These are phyloP conservation scores for Pyrus betulifolia DNA, from an alignment of 306 rosid species.

Conservation along the genomic window DNA sequence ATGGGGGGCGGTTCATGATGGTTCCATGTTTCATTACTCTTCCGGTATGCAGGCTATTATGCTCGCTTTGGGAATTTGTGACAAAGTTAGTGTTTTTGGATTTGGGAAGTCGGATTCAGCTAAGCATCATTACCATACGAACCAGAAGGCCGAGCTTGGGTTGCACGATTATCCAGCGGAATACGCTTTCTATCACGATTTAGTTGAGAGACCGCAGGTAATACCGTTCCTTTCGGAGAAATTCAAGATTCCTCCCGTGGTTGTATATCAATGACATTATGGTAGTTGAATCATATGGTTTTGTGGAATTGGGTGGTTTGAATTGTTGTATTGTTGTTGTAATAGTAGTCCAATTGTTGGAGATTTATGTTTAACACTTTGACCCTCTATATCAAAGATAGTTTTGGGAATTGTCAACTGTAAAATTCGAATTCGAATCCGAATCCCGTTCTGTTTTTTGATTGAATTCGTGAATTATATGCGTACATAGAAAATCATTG, in stretches of 20 bases:
- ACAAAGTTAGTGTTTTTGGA: slow-evolving; percentile 71
- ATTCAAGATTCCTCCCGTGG: slow-evolving; percentile 75
- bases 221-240: slow-evolving; percentile 65
- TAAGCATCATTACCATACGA: slow-evolving; percentile 89
- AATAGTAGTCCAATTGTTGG: background rate
- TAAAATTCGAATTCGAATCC: slow-evolving; percentile 31
- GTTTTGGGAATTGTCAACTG: slow-evolving; percentile 37
- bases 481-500: background rate
- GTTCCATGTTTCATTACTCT: slow-evolving; percentile 71
- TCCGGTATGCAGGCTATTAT: slow-evolving; percentile 97
- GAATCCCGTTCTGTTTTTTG: background rate
- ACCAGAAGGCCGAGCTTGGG: slow-evolving; percentile 82
- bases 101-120: slow-evolving; percentile 76
- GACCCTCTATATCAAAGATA: slow-evolving; percentile 35
- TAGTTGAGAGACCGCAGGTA: slow-evolving; percentile 42
- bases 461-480: background rate
- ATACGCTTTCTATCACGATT: slow-evolving; percentile 67
- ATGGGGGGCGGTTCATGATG: slow-evolving; percentile 76
- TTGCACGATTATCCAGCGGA: slow-evolving; percentile 95
- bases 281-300: background rate
- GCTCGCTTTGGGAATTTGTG: slow-evolving; percentile 89
- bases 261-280: slow-evolving; percentile 51
- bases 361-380: slow-evolving; percentile 13
- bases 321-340: slow-evolving; percentile 16
- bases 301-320: slow-evolving; percentile 17